Base-by-base conservation (phyloP, 306 rosid genomes). In the Cicer cuneatum region DNA sequence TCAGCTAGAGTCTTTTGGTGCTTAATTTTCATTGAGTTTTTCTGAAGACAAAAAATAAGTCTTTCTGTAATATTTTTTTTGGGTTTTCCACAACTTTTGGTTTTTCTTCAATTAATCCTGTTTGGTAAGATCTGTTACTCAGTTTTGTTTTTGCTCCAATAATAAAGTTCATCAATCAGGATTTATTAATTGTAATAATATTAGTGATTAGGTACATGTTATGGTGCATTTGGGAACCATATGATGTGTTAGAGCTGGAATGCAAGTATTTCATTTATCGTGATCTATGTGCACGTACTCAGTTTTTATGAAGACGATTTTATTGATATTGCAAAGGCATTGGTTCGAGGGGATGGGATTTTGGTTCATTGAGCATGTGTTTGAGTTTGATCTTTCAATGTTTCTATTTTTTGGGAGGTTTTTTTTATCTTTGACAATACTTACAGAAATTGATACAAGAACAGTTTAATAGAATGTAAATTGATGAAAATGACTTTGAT, bases 31-130 rank as follows among this genome's bases (percentile, higher is more conserved):
- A 66, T 58, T n/a, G 63, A 57, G 71, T 14, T 63, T 73, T 67
- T 67, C 33, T 39, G 35, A 40, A 74, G 64, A 48, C 76, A 33
- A 33, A 48, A 19, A 78, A 57, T 66, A 73, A 60, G 76, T 7
- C 53, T 65, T 19, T 11, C 63, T 58, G n/a, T 14, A 45, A 66
- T 69, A 18, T 78, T 52, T 73, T 33, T 79, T 81, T 82, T 76
- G 84, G 51, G 66, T 56, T 54, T 52, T 16, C 33, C 7, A 63
- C 74, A 29, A 10, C 54, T 66, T 7, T 9, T 6, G 15, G 52
- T 72, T 53, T 62, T 73, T 33, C 21, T 68, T 40, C 75, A 33
- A 40, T 65, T 66, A 72, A 56, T 46, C 35, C 12, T 21, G 12
- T 51, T 45, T 66, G 80, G 64, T 39, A 10, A 29, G 46, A 19